Evolutionary conservation across 1,139 yeast genomes (phyloP), one percentile per base, ranked within the genome.

Genomic region (Candida sojae): DNA sequence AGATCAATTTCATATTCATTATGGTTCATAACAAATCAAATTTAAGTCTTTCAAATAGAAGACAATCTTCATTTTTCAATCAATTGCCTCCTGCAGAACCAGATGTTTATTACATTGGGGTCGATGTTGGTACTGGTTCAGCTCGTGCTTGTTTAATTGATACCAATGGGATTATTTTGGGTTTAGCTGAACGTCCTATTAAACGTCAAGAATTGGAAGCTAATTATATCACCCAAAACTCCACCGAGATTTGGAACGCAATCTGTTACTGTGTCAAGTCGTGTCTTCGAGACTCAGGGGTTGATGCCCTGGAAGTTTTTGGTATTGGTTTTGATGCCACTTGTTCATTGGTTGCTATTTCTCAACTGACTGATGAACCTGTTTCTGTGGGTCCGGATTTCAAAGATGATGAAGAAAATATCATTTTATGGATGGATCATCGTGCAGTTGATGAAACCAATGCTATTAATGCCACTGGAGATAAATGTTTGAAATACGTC

Each of bases 271-370:
- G 97, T 72, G 93, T 89, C 48, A 83, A 82, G 59, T 73, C 82
- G 23, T 85, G 90, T 48, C 68, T 92, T 36, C 70, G 84, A 30
- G 96, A 90, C 49, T 80, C 95, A 5, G 86, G 85, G 3, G 82
- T 91, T 38, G 86, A 86, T 46, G 83, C 88, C 1, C 60, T 70
- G 4, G 75, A 76, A 23, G 86, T 93, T 35, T 80, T 79, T 59
- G 99, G 98, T 49, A 82, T 93, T 56, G 98, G 98, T 0, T 93
- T 92, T 59, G 99, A 93, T 68, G 99, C 97, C 30, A 93, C 99
- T 26, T 93, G 99, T 67, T 93, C 98, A 1, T 75, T 93, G 52
- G 97, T 91, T 25, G 97, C 84, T 1, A 73, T 92, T 42, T 76
- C 83, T 49, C 88, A 86, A 55, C 66, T 74, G 21, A 73, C 79